Base-by-base conservation (phyloP, 2,329 filamentous ascomycete species). In the Colletotrichum gigasporum region DNA sequence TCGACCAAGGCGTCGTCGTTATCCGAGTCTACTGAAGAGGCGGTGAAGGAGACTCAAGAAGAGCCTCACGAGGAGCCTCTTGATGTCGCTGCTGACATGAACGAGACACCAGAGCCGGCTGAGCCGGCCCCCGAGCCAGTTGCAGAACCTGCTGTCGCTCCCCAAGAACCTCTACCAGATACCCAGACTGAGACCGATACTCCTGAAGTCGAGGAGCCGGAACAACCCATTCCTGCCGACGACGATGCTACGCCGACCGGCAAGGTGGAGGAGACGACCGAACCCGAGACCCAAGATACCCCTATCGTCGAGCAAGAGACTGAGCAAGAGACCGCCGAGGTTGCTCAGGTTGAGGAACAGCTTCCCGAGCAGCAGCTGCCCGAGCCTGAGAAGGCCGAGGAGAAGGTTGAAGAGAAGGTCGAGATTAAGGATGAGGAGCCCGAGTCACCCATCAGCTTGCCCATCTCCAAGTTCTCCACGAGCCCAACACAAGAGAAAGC, bases 1-100 rank as follows among this genome's bases (percentile, higher is more conserved):
- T 90, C 87, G 3, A 90, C 88, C 6, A 87, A 85, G 69, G 87
- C 88, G 4, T 90, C 87, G 0, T 90, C 88, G 0, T 72, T 90
- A 9, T 90, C 87, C 5, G 88, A 89, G 65, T 86, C 84, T 2
- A 89, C 87, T 2, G 84, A 89, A 63, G 86, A 88, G 70, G 89
- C 87, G 4, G 73, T 86, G 2, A 79, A 82, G 44, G 76, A 75
- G 11, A 63, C 66, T 6, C 79, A 80, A 45, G 79, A 76, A 10
- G 75, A 77, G 58, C 14, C 26, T 14, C 54, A 18, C 11, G 41
- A 55, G 20, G 34, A 55, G 8, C 32, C 32, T 6, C 28, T 48
- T 24, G 28, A 52, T 28, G 52, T 14, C n/a, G 48, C 57, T 26
- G 28, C 32, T 28, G 44, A 50, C 7, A 45, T 55, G 11, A 26